Evolutionary conservation across 2,329 filamentous ascomycete species (phyloP).

Genomic region (Ceratocystis eucalypticola): DNA sequence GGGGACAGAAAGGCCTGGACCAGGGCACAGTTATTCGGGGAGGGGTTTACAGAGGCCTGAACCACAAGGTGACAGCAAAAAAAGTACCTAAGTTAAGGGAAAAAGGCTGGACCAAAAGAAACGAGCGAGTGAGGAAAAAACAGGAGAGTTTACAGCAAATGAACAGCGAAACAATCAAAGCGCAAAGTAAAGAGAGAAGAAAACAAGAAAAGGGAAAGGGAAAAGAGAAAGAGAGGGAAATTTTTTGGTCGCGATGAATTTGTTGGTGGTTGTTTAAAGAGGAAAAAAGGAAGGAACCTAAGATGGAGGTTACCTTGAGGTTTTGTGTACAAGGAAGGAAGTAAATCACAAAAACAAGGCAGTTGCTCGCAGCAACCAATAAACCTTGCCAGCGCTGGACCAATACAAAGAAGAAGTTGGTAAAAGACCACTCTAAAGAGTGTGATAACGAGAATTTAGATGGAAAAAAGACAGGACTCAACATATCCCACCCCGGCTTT

Average conservation of each 20-base stretch:
- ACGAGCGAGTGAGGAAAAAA: background rate
- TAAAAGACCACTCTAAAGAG: background rate
- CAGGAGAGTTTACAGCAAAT: no score
- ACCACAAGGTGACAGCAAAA: background rate
- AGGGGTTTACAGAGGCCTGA: slow-evolving; percentile 1
- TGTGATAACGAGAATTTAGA: background rate
- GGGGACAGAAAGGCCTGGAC: background rate
- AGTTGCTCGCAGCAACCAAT: slow-evolving; percentile 5
- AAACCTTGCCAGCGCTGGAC: background rate
- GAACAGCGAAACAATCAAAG: no score
- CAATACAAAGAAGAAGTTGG: background rate
- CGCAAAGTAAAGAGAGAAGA: background rate
- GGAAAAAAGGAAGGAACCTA: background rate
- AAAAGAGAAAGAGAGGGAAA: background rate
- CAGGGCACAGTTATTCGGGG: background rate
- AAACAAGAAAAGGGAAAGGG: background rate
- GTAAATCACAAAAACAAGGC: background rate
- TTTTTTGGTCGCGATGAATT: background rate
- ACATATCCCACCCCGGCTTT: background rate
- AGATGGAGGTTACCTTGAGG: background rate
- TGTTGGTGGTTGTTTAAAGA: background rate
- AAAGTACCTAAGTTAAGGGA: background rate
- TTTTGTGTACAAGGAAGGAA: background rate
- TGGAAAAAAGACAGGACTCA: background rate
- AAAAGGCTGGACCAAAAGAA: background rate